Evolutionary conservation across 202 grass and related monocot genomes (phyloP), one percentile per base, ranked within the genome.

Genomic region (Hordeum pubiflorum): DNA sequence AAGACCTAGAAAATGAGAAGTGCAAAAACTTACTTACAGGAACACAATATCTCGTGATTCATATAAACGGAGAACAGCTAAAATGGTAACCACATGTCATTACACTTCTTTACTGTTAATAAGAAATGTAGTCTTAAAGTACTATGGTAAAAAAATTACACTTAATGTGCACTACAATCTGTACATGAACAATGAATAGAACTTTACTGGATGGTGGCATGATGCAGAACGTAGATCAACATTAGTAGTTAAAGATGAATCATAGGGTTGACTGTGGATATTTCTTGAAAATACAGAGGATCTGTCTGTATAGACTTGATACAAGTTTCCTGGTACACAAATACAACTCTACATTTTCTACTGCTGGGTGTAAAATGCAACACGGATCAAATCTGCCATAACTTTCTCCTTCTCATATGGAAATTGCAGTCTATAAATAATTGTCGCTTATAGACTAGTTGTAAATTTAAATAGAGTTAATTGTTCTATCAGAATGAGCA

Each of bases 1-100:
- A 99, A 99, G 5, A 95, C 96, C 96, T 99, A 77, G 69, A 59
- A 54, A 68, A 41, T 10, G 21, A 82, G 77, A 89, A 17, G 23
- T 32, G 18, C 11, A 68, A 60, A 58, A 31, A 26, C 58, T 79
- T 50, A 18, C 1, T 70, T 58, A 65, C 22, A 78, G 12, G n/a
- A 65, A 58, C 22, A 82, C n/a, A 56, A 20, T 40, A 22, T 60
- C 31, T 41, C 24, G 7, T 32, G 7, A 54, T 69, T 70, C 13
- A 26, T 41, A 22, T 21, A 73, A 82, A 63, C 18, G 10, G 9
- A 55, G 54, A 70, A 44, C 9, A 50, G 15, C 6, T 72, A 77
- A 50, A 14, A 14, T 50, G 11, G 18, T 73, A 5, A 61, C 20
- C 7, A 3, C 9, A 63, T 78, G 9, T 1, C 24, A 21, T 26